phyloP scores from a whole-genome alignment of 495 filamentous ascomycete species.

The Immersiella caudata region DNA sequence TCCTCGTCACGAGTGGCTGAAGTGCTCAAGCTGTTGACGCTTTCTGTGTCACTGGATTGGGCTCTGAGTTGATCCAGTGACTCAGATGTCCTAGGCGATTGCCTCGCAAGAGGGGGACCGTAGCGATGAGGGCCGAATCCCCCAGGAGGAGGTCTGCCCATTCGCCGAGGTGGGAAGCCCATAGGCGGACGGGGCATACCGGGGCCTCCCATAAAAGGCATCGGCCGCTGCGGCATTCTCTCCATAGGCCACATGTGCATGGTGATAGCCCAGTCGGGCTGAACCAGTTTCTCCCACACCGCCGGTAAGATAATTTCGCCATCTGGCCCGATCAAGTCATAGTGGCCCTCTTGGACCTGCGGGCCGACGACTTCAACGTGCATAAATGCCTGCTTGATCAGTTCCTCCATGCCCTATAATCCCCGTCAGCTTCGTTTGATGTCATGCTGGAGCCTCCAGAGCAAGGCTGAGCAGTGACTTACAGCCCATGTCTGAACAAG shows the following conservation, averaged over 20 bases:
- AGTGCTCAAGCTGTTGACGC: too few species aligned
- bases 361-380: conserved; percentile 83
- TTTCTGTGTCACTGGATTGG: too few species aligned
- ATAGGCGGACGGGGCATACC: too few species aligned
- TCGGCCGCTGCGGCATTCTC: background rate
- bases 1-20: background rate
- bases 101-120: too few species aligned
- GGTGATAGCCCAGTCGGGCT: conserved; percentile 85
- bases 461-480: conserved; percentile 40
- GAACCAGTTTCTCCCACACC: conserved; percentile 81
- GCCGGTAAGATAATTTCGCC: conserved; percentile 85
- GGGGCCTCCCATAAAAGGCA: too few species aligned
- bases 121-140: too few species aligned
- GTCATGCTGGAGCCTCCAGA: background rate
- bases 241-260: conserved; percentile 97
- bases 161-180: too few species aligned
- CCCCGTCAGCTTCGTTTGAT: background rate
- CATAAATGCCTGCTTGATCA: conserved; percentile 85
- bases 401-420: conserved; percentile 68
- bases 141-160: too few species aligned
- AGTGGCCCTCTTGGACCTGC: conserved; percentile 82
- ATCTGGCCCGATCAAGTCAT: conserved; percentile 80
- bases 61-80: too few species aligned
- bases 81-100: too few species aligned
- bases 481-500: conserved; percentile 80